Percentiles rank a stretch among this genome's conserved stretches.
These are phyloP conservation scores for Colletotrichum cordylinicola DNA, from an alignment of 2,329 filamentous ascomycete genomes.

Conservation along the genomic window DNA sequence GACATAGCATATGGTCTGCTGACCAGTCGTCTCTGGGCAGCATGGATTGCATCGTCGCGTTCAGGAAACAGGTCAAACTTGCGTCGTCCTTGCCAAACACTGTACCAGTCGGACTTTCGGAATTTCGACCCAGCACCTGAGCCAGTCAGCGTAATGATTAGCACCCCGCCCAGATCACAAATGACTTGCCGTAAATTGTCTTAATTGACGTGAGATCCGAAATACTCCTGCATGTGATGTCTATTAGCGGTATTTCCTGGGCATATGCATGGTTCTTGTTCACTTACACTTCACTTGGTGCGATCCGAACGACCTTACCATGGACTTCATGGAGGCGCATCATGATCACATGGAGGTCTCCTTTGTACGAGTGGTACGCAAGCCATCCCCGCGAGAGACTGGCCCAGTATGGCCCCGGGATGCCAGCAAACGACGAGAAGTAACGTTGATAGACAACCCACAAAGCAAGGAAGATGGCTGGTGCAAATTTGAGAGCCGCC, in stretches of 20 bases:
- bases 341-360: constrained; percentile 1
- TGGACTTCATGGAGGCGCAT: not conserved
- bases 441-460: not conserved
- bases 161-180: not conserved
- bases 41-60: not conserved
- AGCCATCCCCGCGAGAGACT: not conserved
- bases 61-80: constrained; percentile 6
- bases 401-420: not conserved
- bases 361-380: not conserved
- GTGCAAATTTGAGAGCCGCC: not conserved
- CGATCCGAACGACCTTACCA: not conserved
- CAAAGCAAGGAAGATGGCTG: not conserved
- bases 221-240: not conserved
- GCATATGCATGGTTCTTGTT: not conserved
- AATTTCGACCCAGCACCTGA: constrained; percentile 2
- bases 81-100: constrained; percentile 3
- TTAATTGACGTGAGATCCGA: not conserved
- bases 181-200: not conserved
- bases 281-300: not conserved
- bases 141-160: not conserved
- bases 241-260: not conserved
- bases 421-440: not conserved
- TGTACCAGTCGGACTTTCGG: constrained; percentile 2
- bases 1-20: constrained; percentile 1
- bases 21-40: not conserved